Evolutionary conservation across 495 filamentous ascomycete species (phyloP).

Genomic region (Penicillium odoratum): DNA sequence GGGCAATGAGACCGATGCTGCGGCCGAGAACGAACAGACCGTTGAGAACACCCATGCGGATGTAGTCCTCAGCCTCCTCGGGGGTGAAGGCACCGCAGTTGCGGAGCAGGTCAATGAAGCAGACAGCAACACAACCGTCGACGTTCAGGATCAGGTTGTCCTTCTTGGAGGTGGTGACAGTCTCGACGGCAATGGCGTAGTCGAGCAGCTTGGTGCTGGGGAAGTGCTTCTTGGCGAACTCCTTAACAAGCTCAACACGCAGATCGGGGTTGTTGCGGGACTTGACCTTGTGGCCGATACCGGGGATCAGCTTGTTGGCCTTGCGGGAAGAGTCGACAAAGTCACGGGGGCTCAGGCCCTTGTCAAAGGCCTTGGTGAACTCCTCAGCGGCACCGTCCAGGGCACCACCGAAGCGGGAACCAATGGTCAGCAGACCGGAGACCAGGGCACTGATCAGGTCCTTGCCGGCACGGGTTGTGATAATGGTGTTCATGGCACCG

Average conservation of each 20-base stretch:
- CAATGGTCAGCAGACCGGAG: constrained; percentile 95
- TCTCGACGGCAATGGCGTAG: constrained; percentile 96
- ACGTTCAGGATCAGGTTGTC: constrained; percentile 99
- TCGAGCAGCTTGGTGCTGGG: constrained; percentile 95
- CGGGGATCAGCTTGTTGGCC: constrained; percentile 99
- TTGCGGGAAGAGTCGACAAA: constrained; percentile 99
- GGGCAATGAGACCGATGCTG: constrained; percentile 96
- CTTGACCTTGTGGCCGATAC: constrained; percentile 99
- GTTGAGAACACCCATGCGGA: constrained; percentile 94
- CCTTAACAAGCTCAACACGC: constrained; percentile 98
- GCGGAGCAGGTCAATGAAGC: constrained; percentile 96
- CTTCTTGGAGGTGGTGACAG: constrained; percentile 98
- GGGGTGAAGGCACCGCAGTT: constrained; percentile 91
- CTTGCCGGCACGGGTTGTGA: constrained; percentile 98
- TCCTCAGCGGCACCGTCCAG: constrained; percentile 97
- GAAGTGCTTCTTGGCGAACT: constrained; percentile 97
- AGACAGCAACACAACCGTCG: constrained; percentile 95
- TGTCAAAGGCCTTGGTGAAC: constrained; percentile 97
- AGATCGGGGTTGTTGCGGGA: constrained; percentile 99
- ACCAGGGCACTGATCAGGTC: constrained; percentile 95
- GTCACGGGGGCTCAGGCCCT: constrained; percentile 95
- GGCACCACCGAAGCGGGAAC: constrained; percentile 97
- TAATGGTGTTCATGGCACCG: constrained; percentile 99
- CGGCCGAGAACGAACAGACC: constrained; percentile 97
- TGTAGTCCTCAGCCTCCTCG: constrained; percentile 58